Conservation (phyloP, 2,329 filamentous ascomycete species). For the Penicillium sp. region DNA sequence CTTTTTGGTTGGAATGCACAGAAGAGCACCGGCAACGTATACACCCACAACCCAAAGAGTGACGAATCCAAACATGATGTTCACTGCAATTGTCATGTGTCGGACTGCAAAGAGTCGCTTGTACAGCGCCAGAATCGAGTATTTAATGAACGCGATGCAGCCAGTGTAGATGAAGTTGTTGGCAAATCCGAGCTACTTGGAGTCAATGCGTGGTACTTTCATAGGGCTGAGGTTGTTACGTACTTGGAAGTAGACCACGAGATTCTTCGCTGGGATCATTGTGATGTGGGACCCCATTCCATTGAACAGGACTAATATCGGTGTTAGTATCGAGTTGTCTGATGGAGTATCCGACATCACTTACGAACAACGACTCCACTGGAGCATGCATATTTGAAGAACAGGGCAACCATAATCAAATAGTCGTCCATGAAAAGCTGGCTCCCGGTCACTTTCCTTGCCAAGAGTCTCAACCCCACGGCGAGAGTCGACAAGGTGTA, state of each 20-base stretch:
- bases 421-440: slow-evolving; percentile 29
- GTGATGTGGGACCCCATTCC: slow-evolving; percentile 28
- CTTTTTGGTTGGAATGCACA: slow-evolving; percentile 24
- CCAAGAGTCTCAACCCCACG: slow-evolving; percentile 25
- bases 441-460: slow-evolving; percentile 23
- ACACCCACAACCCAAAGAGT: slow-evolving; percentile 23
- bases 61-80: slow-evolving; percentile 19
- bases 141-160: slow-evolving; percentile 25
- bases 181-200: slow-evolving; percentile 23
- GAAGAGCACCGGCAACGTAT: slow-evolving; percentile 18
- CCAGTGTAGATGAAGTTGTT: slow-evolving; percentile 28
- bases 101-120: slow-evolving; percentile 24
- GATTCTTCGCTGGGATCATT: slow-evolving; percentile 23
- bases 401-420: slow-evolving; percentile 27
- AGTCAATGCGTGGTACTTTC: neutral
- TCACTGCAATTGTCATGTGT: slow-evolving; percentile 19
- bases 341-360: slow-evolving; percentile 3
- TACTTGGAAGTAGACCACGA: slow-evolving; percentile 25
- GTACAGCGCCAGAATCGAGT: slow-evolving; percentile 30
- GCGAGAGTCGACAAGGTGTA: slow-evolving; percentile 25
- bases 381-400: slow-evolving; percentile 31
- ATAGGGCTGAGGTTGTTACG: neutral
- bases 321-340: neutral
- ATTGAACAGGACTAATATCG: slow-evolving; percentile 23
- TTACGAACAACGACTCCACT: slow-evolving; percentile 24